A percentile compares a stretch with the other conserved stretches of the same genome.
Evolutionary conservation across 108 stramenopile genomes (phyloP).

Genomic region (Cyclotella choctawhatcheeana): DNA sequence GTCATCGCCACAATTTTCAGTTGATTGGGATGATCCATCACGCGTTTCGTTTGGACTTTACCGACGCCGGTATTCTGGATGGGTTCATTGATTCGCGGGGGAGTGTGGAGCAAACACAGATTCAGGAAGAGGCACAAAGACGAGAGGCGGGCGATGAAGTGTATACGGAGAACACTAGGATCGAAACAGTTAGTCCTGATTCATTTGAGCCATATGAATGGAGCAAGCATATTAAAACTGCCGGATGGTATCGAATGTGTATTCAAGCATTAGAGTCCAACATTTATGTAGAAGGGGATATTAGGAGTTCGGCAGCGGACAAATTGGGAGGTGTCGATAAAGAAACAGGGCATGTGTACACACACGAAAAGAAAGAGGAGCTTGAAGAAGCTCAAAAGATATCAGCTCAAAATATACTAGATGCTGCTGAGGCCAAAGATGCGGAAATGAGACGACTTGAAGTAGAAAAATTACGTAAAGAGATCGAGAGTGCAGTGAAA

Average conservation of each 20-base stretch:
- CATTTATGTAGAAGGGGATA: conserved; percentile 20
- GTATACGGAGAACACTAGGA: not conserved
- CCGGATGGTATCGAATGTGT: conserved; percentile 39
- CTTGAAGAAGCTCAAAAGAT: conserved; percentile 58
- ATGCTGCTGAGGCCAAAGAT: conserved; percentile 18
- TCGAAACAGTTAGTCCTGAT: not conserved
- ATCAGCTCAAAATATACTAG: conserved; percentile 52
- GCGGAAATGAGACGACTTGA: conserved; percentile 6
- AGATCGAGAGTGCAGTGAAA: conserved; percentile 52
- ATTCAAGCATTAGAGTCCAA: not conserved
- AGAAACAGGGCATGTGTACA: conserved; percentile 25
- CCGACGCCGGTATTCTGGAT: conserved; percentile 10
- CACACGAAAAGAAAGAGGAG: conserved; percentile 48
- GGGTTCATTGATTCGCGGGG: not conserved
- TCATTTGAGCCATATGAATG: conserved; percentile 24
- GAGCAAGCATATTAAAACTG: conserved; percentile 17
- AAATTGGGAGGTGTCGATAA: conserved; percentile 29
- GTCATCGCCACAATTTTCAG: conserved; percentile 6
- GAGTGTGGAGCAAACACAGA: not conserved
- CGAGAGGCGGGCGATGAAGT: not conserved
- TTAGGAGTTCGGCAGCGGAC: not conserved
- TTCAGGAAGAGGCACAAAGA: not conserved
- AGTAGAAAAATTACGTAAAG: conserved; percentile 19
- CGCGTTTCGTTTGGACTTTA: conserved; percentile 16
- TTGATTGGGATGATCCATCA: conserved; percentile 14